Percentiles rank a stretch among this genome's conserved stretches.
Conservation (phyloP, 805 yeast species). For the Teunomyces barrocoloradensis region DNA sequence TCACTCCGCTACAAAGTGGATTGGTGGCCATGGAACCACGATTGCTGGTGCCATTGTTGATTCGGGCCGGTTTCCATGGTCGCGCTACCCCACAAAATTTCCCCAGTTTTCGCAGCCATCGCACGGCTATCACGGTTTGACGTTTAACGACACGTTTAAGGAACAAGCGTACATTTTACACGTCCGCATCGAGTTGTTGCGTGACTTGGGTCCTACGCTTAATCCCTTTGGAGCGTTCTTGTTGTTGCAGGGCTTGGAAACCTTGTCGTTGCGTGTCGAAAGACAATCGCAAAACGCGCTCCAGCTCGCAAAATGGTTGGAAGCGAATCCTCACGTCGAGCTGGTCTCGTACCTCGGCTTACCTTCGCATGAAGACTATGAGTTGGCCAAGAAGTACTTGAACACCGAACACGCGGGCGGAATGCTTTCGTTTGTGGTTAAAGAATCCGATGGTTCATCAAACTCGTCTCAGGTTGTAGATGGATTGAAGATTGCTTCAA, state of each 20-base stretch:
- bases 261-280: slow-evolving; percentile 89
- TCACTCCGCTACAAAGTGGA: slow-evolving; percentile 97
- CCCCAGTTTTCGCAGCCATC: slow-evolving; percentile 91
- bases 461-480: slow-evolving; percentile 84
- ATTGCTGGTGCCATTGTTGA: slow-evolving; percentile 90
- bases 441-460: slow-evolving; percentile 42
- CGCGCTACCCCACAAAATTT: slow-evolving; percentile 76
- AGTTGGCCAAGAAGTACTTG: slow-evolving; percentile 79
- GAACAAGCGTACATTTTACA: slow-evolving; percentile 75
- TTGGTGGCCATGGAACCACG: slow-evolving; percentile 95
- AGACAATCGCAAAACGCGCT: slow-evolving; percentile 85
- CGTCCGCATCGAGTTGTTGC: slow-evolving; percentile 76
- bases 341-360: slow-evolving; percentile 96
- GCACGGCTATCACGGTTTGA: slow-evolving; percentile 90
- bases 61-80: slow-evolving; percentile 92
- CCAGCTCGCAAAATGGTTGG: slow-evolving; percentile 74
- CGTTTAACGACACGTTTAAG: slow-evolving; percentile 80
- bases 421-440: slow-evolving; percentile 85
- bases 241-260: slow-evolving; percentile 88
- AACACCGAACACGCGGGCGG: slow-evolving; percentile 66
- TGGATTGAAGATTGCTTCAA: slow-evolving; percentile 77
- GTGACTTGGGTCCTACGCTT: slow-evolving; percentile 89
- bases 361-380: slow-evolving; percentile 73
- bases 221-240: slow-evolving; percentile 89
- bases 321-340: slow-evolving; percentile 66